Evolutionary conservation across 345 rosid genomes (phyloP).

Genomic region (Balakata baccata): DNA sequence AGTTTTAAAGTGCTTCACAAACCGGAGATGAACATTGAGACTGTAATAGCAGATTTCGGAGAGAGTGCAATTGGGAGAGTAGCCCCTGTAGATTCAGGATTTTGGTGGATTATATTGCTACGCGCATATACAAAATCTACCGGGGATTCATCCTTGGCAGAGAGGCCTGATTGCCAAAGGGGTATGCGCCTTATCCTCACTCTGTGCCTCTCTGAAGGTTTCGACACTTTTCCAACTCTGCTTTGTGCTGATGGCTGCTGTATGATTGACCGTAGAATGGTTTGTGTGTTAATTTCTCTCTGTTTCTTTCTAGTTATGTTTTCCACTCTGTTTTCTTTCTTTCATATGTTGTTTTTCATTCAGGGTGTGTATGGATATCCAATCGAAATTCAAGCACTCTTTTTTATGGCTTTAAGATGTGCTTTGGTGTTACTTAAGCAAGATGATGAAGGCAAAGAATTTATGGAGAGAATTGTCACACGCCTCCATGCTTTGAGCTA

Average conservation of each 20-base stretch:
- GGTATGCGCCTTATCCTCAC: constrained; percentile 20
- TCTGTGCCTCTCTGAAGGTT: constrained; percentile 20
- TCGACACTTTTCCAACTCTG: constrained; percentile 23
- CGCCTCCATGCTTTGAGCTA: constrained; percentile 23
- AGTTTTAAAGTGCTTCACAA: constrained; percentile 20
- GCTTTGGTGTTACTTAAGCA: constrained; percentile 17
- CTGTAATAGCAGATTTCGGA: constrained; percentile 18
- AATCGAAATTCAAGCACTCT: constrained; percentile 20
- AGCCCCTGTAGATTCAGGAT: constrained; percentile 25
- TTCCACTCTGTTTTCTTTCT: neutral
- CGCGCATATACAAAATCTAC: constrained; percentile 24
- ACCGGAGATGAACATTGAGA: constrained; percentile 17
- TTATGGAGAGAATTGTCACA: constrained; percentile 8
- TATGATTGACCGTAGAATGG: constrained; percentile 23
- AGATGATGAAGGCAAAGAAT: constrained; percentile 21
- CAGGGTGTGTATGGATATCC: constrained; percentile 25
- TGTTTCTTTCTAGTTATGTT: neutral
- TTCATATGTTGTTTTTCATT: neutral
- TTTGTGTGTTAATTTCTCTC: neutral
- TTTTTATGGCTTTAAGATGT: constrained; percentile 21
- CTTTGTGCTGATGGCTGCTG: constrained; percentile 18
- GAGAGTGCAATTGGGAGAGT: constrained; percentile 24
- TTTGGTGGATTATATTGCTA: constrained; percentile 27
- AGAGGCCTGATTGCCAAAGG: constrained; percentile 17
- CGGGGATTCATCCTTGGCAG: constrained; percentile 20